Conservation (phyloP, 202 grass and related monocot genomes). For the Setaria italica region DNA sequence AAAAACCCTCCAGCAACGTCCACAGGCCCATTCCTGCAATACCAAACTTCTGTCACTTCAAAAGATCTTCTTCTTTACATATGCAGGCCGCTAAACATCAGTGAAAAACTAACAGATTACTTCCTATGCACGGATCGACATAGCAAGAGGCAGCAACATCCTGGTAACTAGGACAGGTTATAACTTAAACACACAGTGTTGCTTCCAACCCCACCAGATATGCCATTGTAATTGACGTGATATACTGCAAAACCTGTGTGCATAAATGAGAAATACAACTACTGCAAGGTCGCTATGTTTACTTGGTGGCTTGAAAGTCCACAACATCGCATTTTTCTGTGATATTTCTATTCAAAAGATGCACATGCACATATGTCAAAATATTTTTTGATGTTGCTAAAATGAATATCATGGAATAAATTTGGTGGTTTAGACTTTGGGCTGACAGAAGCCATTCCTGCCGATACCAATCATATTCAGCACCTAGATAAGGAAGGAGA, state of each 20-base stretch:
- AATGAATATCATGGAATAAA: background rate
- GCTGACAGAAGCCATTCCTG: background rate
- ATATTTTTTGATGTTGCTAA: background rate
- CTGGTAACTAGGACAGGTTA: background rate
- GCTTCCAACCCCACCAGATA: background rate
- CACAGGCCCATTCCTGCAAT: constrained; percentile 86
- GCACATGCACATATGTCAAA: background rate
- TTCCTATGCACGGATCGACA: background rate
- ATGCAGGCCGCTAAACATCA: background rate
- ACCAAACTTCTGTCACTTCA: constrained; percentile 12
- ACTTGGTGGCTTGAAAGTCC: background rate
- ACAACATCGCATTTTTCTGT: background rate
- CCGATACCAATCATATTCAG: background rate
- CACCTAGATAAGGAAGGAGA: background rate
- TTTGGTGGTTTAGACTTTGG: background rate
- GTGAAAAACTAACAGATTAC: background rate
- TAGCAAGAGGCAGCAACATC: background rate
- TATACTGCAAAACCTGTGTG: too few species aligned
- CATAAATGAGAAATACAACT: too few species aligned
- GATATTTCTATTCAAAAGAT: background rate
- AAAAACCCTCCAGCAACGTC: constrained; percentile 78
- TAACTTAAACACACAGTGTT: background rate
- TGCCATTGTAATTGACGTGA: too few species aligned
- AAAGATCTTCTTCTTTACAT: background rate
- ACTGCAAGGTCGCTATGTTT: too few species aligned